Evolutionary conservation across 306 rosid species (phyloP).

Genomic region (Castanopsis chinensis): DNA sequence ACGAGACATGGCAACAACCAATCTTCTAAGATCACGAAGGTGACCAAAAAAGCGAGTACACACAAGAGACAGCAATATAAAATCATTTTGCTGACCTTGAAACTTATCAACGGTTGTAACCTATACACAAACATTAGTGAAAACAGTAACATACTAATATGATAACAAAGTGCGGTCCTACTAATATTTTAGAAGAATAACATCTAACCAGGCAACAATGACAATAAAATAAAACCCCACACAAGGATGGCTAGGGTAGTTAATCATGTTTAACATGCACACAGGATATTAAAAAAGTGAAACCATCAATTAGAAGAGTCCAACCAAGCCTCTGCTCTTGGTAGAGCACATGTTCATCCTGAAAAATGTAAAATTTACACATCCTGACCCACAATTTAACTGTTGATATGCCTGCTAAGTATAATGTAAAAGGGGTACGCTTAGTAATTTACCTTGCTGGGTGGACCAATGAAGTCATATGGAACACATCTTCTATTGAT

Average conservation of each 20-base stretch:
- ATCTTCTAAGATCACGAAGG: conserved; percentile 92
- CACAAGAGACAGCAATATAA: conserved; percentile 83
- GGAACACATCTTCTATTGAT: conserved; percentile 87
- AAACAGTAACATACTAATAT: too few species aligned
- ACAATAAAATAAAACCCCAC: neutral
- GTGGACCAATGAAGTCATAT: conserved; percentile 88
- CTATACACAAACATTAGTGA: conserved; percentile 34
- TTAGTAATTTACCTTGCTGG: conserved; percentile 67
- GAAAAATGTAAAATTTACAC: neutral
- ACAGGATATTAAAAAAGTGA: too few species aligned
- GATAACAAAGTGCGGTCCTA: neutral
- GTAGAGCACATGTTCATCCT: neutral
- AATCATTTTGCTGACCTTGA: conserved; percentile 99
- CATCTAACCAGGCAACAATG: neutral
- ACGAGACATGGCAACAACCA: conserved; percentile 99
- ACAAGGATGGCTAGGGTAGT: too few species aligned
- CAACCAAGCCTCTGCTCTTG: too few species aligned
- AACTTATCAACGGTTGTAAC: conserved; percentile 93
- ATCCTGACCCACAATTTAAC: neutral
- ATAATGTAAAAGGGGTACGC: neutral
- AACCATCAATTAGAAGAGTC: too few species aligned
- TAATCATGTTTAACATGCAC: too few species aligned
- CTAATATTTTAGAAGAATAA: neutral
- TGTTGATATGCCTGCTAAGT: neutral
- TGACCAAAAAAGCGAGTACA: conserved; percentile 96